Base-by-base conservation (phyloP, 2,329 filamentous ascomycete genomes). In the Rosellinia necatrix region DNA sequence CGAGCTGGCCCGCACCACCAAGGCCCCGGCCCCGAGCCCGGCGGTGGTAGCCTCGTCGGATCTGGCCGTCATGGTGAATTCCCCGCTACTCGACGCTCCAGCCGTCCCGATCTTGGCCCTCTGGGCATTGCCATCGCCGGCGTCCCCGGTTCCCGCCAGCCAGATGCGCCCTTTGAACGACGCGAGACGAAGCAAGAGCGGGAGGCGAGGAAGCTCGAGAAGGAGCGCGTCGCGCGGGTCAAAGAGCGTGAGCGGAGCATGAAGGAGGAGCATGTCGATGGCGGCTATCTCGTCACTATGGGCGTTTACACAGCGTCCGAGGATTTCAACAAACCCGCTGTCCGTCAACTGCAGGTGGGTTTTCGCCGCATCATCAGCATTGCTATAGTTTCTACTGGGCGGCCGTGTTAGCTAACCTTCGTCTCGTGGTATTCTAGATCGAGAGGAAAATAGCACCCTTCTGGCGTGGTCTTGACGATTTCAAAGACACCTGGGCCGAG, bases 401-500 rank as follows among this genome's bases (percentile, higher is more conserved):
- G 40, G 12, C 19, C 43, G 27, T 21, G 13, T 19, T 47, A 15
- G 52, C 64, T 64, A 57, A 56, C 38, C 24, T 51, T 6, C 41
- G 29, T 35, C 29, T 34, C 29, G 3, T 58, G 40, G 17, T 42
- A 9, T 34, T 25, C 35, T 60, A 97, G 93, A 92, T 99, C 71
- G 94, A 99, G 74, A 84, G 94, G 64, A 87, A 89, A 60, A 76
- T 99, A 59, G 94, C 94, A 37, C 94, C 94, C 0, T 99, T 99
- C 72, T 99, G 93, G 92, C 88, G 89, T 69, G 94, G 94, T 4
- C 78, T 99, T 3, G 88, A 96, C 62, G 92, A 97, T 72, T 91
- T 94, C 72, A 88, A 87, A 13, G 84, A 90, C 19, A 89, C 85
- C 49, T 99, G 94, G 94, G 89, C 91, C 10, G 94, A 99, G 69